These are phyloP conservation scores for Boletus subparvulus DNA, from an alignment of 768 basidiomycete species.

Conservation along the genomic window DNA sequence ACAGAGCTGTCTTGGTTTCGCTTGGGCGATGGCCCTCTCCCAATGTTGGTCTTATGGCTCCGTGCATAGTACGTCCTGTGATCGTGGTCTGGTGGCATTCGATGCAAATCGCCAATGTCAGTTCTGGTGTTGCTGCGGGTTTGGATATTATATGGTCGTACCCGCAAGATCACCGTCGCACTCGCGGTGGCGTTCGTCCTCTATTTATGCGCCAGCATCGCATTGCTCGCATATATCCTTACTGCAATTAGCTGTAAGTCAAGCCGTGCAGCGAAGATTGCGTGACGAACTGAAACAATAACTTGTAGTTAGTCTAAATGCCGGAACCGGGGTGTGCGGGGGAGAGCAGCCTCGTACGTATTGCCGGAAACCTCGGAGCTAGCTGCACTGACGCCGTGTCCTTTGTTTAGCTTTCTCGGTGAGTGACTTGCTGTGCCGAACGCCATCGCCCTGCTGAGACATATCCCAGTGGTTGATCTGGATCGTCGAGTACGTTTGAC, in stretches of 20 bases:
- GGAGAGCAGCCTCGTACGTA: background rate
- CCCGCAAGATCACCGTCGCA: background rate
- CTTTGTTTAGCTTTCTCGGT: background rate
- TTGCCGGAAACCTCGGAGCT: background rate
- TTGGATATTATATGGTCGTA: conserved; percentile 1
- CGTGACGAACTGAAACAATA: background rate
- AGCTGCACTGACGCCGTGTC: background rate
- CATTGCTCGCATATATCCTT: background rate
- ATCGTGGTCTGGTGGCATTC: background rate
- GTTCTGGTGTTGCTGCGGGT: conserved; percentile 1
- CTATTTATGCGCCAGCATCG: background rate
- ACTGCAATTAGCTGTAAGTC: background rate
- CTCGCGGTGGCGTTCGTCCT: background rate
- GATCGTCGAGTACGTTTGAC: background rate
- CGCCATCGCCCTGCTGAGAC: background rate
- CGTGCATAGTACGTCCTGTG: background rate
- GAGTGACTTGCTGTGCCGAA: background rate
- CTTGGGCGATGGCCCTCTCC: background rate
- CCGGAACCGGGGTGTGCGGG: background rate
- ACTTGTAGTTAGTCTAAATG: background rate
- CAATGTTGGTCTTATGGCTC: background rate
- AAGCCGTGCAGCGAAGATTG: background rate
- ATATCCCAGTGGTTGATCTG: background rate
- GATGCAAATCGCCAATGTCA: background rate
- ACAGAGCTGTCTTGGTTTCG: background rate